Evolutionary conservation across 495 filamentous ascomycete species (phyloP), one percentile per base, ranked within the genome.

Genomic region (Hypoxylon trugodes): DNA sequence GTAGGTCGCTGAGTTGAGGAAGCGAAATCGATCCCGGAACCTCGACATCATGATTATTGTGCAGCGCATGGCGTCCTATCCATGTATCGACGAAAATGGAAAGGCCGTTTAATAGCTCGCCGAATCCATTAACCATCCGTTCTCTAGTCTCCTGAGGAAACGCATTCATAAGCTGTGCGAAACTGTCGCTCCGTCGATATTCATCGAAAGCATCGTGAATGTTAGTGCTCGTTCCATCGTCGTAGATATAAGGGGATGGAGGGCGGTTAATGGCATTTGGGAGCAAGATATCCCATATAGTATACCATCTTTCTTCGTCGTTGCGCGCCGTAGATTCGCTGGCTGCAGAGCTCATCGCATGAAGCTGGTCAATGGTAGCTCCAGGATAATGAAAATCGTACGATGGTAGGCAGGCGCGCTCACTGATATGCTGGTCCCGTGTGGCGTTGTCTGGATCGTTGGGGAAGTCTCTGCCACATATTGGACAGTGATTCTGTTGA

Each of bases 261-360:
- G 46, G 64, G 4, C 13, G 52, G 3, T 7, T 8, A 21, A 8
- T 37, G 4, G n/a, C n/a, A n/a, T 13, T 9, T 12, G 56, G 61
- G 15, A 61, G 61, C 6, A 69, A 19, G 15, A 55, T 48, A 2
- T 57, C 32, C 66, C 66, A 69, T 21, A 69, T 56, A 2, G 12
- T 18, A 40, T 33, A 69, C 66, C 66, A 69, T 16, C 57, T 36
- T 0, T 36, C 56, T 13, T 38, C 24, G 6, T 51, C 51, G 2
- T 4, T 28, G 7, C 3, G 6, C 12, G n/a, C 4, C 4, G 6
- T 35, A 4, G 13, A 9, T 2, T 19, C 4, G 1, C 2, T 47
- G 3, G 43, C 33, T 25, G 38, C 36, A 2, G 2, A 2, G 8
- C 1, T 28, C 61, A 69, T 61, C 2, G 2, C n/a, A 0, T 53